A percentile compares a stretch with the other conserved stretches of the same genome.
Evolutionary conservation across 768 basidiomycete species (phyloP).

Genomic region (Sarcodon aspratus): DNA sequence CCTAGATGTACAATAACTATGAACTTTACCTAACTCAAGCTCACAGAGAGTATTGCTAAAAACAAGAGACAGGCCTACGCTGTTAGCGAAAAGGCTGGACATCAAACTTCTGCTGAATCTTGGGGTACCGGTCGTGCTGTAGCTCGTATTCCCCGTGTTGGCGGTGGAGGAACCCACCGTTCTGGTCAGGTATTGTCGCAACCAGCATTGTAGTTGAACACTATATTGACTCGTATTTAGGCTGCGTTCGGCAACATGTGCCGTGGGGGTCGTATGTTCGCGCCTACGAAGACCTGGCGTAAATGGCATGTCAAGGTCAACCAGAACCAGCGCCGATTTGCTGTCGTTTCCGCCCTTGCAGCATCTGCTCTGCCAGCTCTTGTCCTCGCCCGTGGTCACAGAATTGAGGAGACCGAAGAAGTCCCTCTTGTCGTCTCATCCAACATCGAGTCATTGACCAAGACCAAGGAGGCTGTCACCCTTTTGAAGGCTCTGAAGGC

Average conservation of each 20-base stretch:
- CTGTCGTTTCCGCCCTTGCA: conserved; percentile 93
- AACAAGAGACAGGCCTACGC: conserved; percentile 96
- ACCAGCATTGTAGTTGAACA: neutral
- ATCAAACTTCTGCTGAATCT: conserved; percentile 97
- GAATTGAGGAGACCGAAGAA: conserved; percentile 94
- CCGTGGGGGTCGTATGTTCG: conserved; percentile 99
- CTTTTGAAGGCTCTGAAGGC: conserved; percentile 87
- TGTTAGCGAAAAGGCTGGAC: conserved; percentile 95
- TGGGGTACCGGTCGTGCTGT: conserved; percentile 99
- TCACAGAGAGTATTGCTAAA: conserved; percentile 89
- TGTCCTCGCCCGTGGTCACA: conserved; percentile 97
- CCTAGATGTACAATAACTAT: neutral
- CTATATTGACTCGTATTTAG: conserved; percentile 23
- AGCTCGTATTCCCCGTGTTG: conserved; percentile 99
- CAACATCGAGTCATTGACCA: conserved; percentile 75
- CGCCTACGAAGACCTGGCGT: conserved; percentile 98
- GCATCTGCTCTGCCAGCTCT: conserved; percentile 97
- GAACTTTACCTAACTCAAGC: conserved; percentile 8
- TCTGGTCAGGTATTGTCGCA: conserved; percentile 71
- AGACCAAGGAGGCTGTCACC: conserved; percentile 94
- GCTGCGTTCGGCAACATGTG: conserved; percentile 99
- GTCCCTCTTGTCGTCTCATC: conserved; percentile 86
- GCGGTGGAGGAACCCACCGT: conserved; percentile 96
- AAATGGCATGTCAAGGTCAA: conserved; percentile 99
- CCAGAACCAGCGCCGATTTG: conserved; percentile 98